Base-by-base conservation (phyloP, 2,329 filamentous ascomycete species). In the Phoma sp. region DNA sequence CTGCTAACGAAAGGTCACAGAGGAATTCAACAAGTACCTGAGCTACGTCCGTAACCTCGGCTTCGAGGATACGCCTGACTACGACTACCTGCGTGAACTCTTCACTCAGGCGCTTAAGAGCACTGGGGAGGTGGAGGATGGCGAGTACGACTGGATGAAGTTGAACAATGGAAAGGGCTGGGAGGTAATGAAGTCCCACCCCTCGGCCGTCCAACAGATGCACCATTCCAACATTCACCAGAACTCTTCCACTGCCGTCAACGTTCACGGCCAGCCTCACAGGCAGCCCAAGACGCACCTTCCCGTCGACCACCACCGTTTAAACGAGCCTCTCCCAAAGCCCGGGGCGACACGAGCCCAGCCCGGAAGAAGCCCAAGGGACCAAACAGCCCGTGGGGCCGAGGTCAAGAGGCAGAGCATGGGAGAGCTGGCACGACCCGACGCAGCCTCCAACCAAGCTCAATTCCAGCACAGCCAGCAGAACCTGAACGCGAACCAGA, bases 131-230 rank as follows among this genome's bases (percentile, higher is more conserved):
- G 88, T 97, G 8, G 95, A 98, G 75, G 95, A 99, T 77, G 95
- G 95, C 72, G 94, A 98, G 76, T 99, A 98, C 77, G 95, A 99
- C 80, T 99, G 95, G 95, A 96, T 98, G 92, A 97, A 96, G 84
- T 84, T 96, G 68, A 95, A 92, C 81, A 91, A 92, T 79, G 88
- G 88, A 67, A 95, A 96, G 79, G 92, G 92, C 61, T 96, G 91
- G 91, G 92, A 96, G 78, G 86, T 85, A 56, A 91, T 88, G 76
- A 89, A 89, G 73, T 80, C 83, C 57, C 86, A 89, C 70, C 82
- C 85, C 43, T 85, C 85, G 21, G 84, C 91, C 76, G 88, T 90
- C 69, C 88, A 90, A 76, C 69, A 71, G 35, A 82, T 91, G 65
- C 91, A 93, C 79, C 88, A 91, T 80, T 85, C 88, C 74, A 92